A percentile compares a stretch with the other conserved stretches of the same genome.
Evolutionary conservation across 345 rosid species (phyloP).

Genomic region (Lepidium aucheri): DNA sequence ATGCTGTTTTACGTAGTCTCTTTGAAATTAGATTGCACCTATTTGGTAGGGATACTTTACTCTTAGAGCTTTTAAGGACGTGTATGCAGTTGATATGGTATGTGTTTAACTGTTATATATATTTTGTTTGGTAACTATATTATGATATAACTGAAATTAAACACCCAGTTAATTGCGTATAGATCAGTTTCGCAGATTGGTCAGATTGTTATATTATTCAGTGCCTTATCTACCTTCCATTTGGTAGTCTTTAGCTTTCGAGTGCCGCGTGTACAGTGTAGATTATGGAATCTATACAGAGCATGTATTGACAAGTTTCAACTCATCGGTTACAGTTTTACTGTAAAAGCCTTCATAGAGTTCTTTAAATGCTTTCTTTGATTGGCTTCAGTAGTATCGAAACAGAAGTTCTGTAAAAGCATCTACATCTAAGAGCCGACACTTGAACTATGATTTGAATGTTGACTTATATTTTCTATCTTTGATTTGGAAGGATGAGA

Average conservation of each 20-base stretch:
- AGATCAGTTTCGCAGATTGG: not conserved
- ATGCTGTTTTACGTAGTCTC: not conserved
- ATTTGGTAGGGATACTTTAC: constrained; percentile 8
- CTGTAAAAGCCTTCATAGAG: not conserved
- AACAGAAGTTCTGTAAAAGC: not conserved
- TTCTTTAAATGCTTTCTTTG: not conserved
- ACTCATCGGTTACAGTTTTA: constrained; percentile 11
- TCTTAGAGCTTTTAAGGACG: constrained; percentile 10
- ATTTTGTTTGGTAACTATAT: not conserved
- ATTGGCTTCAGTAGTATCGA: constrained; percentile 3
- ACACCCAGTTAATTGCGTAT: not conserved
- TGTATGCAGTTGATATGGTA: constrained; percentile 13
- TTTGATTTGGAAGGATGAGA: constrained; percentile 63
- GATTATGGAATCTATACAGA: not conserved
- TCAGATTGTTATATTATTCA: not conserved
- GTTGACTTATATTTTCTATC: constrained; percentile 2
- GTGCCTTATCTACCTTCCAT: constrained; percentile 2
- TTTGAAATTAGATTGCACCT: not conserved
- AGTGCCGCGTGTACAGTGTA: constrained; percentile 3
- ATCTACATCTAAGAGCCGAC: not conserved
- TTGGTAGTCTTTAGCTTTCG: not conserved
- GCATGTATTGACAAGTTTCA: not conserved
- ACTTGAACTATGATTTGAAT: not conserved
- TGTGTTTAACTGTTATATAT: constrained; percentile 10
- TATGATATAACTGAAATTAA: not conserved